phyloP scores from a whole-genome alignment of 164 flowering plant genomes.

The Aristolochia contorta region DNA sequence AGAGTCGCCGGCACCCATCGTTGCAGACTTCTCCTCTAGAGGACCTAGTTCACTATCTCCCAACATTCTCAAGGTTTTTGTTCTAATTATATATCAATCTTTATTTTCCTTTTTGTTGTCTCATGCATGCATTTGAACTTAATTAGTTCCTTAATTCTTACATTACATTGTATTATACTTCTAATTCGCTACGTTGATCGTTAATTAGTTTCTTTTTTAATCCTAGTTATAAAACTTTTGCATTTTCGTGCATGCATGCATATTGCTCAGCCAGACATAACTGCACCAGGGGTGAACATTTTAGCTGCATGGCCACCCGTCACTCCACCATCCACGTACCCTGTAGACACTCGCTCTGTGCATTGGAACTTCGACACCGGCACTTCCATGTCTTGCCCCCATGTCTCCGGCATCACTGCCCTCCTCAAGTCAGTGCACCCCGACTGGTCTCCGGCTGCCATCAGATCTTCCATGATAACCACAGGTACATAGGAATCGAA shows the following conservation, averaged over 20 bases:
- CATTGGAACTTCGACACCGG: conserved; percentile 60
- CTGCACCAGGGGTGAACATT: conserved; percentile 56
- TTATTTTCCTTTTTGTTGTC: not conserved
- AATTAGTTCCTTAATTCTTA: too few relatives aligned
- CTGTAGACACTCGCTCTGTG: conserved; percentile 27
- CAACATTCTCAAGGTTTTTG: conserved; percentile 58
- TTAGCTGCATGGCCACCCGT: conserved; percentile 67
- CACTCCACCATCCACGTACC: conserved; percentile 28
- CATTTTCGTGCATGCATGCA: too few relatives aligned
- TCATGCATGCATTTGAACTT: too few relatives aligned
- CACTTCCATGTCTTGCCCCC: conserved; percentile 80
- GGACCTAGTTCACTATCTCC: conserved; percentile 63
- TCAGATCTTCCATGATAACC: conserved; percentile 60
- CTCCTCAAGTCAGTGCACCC: conserved; percentile 60
- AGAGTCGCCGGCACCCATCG: conserved; percentile 42
- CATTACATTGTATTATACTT: too few relatives aligned
- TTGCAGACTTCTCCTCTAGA: conserved; percentile 60
- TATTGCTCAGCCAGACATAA: conserved; percentile 49
- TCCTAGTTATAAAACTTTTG: too few relatives aligned
- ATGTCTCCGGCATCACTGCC: conserved; percentile 57
- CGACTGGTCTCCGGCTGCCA: conserved; percentile 62
- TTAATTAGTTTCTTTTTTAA: not conserved
- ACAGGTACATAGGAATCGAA: too few relatives aligned
- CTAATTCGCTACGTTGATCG: not conserved
- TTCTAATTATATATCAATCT: not conserved